Percentiles rank a stretch among this genome's conserved stretches.
Evolutionary conservation across 1,284 basidiomycete genomes (phyloP).

Genomic region (Cryptococcus sp.): DNA sequence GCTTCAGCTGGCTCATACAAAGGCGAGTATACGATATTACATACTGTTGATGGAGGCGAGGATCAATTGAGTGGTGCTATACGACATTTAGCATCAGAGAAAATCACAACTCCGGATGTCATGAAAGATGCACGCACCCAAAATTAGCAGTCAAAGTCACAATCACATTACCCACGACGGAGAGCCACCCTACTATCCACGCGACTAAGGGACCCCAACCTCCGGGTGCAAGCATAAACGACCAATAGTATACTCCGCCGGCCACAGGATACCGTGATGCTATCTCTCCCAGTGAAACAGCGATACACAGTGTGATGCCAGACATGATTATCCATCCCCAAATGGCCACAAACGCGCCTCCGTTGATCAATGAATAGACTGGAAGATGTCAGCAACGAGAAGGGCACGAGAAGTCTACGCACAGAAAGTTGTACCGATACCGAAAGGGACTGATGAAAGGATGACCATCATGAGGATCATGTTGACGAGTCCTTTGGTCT

Average conservation of each 20-base stretch:
- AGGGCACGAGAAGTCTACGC: neutral
- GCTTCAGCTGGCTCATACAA: neutral
- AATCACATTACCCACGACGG: conserved; percentile 49
- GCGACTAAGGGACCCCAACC: conserved; percentile 41
- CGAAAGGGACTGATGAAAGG: conserved; percentile 33
- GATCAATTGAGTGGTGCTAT: conserved; percentile 48
- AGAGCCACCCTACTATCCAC: conserved; percentile 50
- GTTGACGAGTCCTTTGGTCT: conserved; percentile 25
- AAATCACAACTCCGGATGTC: neutral
- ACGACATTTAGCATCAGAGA: neutral
- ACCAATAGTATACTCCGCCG: conserved; percentile 51
- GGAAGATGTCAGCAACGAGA: neutral
- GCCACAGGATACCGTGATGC: conserved; percentile 47
- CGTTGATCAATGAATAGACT: conserved; percentile 33
- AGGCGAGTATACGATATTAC: neutral
- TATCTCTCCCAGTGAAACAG: conserved; percentile 49
- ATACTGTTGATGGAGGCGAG: conserved; percentile 26
- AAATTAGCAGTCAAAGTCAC: conserved; percentile 50
- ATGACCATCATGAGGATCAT: conserved; percentile 33
- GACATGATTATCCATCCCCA: conserved; percentile 50
- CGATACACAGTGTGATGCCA: conserved; percentile 47
- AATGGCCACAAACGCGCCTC: conserved; percentile 32
- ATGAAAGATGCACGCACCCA: conserved; percentile 15
- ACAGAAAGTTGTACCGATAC: conserved; percentile 34
- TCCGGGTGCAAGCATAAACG: conserved; percentile 43